Base-by-base conservation (phyloP, 2,329 filamentous ascomycete genomes). In the Scytalidium sp. region DNA sequence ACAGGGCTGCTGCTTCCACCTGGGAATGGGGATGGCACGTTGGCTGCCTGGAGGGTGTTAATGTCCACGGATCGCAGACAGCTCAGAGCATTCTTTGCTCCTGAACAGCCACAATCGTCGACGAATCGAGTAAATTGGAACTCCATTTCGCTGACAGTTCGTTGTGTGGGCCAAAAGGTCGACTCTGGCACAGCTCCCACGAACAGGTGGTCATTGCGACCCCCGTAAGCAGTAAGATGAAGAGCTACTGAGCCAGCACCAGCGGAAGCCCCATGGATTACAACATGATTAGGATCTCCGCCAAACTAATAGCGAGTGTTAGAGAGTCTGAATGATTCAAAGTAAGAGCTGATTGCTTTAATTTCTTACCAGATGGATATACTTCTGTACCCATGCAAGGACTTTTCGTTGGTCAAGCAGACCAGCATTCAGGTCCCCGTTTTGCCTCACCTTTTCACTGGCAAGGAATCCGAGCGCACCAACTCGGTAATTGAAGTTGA, bases 401-500 rank as follows among this genome's bases (percentile, higher is more conserved):
- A 79, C 69, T 21, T 78, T 73, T 17, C 81, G 72, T 65, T 87
- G 83, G 57, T 88, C 84, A 2, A 85, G 69, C 7, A 88, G 64
- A 0, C 85, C 85, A 2, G 70, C 80, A 59, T 88, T 88, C 8
- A 86, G 70, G 44, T 76, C 73, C 1, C 83, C 83, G 54, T 81
- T 68, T 4, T 68, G 61, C 32, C 74, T 72, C 9, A 87, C 71
- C 23, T 75, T 69, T 36, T 81, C 74, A 43, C 81, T 76, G 0
- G 81, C 76, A 1, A 88, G 70, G 56, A 87, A 88, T 0, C 84
- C 84, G 57, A 79, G 79, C 0, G 80, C 67, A 0, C 81, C 82
- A 6, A 87, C 78, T 6, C 84, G 75, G 59, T 85, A 85, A 64
- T 83, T 82, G 62, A 84, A 83, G 57, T 78, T 79, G 44, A 84